These are phyloP conservation scores for Diaporthe eres DNA, from an alignment of 2,329 filamentous ascomycete genomes.

Conservation along the genomic window DNA sequence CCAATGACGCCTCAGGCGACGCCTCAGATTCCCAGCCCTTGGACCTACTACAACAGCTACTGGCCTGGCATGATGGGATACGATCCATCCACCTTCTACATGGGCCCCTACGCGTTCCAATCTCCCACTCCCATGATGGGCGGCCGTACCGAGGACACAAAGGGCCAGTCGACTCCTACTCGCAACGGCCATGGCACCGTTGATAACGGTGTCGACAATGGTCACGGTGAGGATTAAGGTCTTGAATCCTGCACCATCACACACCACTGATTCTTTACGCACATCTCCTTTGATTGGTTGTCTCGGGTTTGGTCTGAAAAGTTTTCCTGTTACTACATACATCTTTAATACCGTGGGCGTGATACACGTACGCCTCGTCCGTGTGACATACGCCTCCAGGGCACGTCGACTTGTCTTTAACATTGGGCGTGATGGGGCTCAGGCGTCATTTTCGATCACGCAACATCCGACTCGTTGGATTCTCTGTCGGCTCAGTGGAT, in stretches of 20 bases:
- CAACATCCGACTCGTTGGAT: slow-evolving; percentile 21
- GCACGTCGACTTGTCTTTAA: not conserved
- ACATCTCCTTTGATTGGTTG: not conserved
- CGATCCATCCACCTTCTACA: slow-evolving; percentile 33
- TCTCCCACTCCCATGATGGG: slow-evolving; percentile 30
- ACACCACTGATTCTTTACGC: not conserved
- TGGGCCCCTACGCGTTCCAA: slow-evolving; percentile 33
- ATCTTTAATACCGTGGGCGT: slow-evolving; percentile 32
- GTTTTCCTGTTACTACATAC: slow-evolving; percentile 20
- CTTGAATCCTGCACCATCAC: not conserved
- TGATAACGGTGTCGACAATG: not conserved
- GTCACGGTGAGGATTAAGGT: not conserved
- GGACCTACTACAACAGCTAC: slow-evolving; percentile 39
- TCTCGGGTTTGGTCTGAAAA: slow-evolving; percentile 26
- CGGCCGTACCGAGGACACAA: slow-evolving; percentile 7
- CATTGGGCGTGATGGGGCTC: not conserved
- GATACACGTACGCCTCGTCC: not conserved
- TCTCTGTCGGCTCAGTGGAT: slow-evolving; percentile 12
- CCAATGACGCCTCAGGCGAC: slow-evolving; percentile 37
- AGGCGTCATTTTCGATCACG: not conserved
- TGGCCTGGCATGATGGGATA: slow-evolving; percentile 37
- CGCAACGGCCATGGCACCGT: slow-evolving; percentile 20
- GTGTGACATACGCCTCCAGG: not conserved
- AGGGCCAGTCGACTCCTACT: slow-evolving; percentile 29
- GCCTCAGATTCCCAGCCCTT: slow-evolving; percentile 37